A percentile compares a stretch with the other conserved stretches of the same genome.
Evolutionary conservation across 2,329 filamentous ascomycete species (phyloP).

Genomic region (Penicillium sp.): DNA sequence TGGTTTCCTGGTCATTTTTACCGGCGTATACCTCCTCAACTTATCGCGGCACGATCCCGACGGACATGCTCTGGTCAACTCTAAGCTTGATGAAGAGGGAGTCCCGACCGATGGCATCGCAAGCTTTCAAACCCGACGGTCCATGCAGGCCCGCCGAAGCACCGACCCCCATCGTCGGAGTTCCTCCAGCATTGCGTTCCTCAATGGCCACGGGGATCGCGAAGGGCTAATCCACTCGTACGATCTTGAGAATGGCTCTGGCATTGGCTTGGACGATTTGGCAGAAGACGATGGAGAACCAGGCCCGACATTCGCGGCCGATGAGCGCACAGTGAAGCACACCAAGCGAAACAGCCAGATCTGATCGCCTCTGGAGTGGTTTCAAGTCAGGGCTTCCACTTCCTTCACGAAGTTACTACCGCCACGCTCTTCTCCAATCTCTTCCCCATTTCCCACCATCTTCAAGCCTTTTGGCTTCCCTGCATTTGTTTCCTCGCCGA

Average conservation of each 20-base stretch:
- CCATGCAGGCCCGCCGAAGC: constrained; percentile 86
- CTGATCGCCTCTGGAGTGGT: constrained; percentile 11
- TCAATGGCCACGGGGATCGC: constrained; percentile 62
- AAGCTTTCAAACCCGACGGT: constrained; percentile 83
- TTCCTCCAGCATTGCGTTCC: constrained; percentile 61
- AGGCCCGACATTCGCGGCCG: constrained; percentile 35
- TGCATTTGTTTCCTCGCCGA: constrained; percentile 6
- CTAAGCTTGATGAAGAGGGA: constrained; percentile 60
- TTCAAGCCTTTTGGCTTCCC: constrained; percentile 8
- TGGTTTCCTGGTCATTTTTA: constrained; percentile 92
- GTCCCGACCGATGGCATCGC: constrained; percentile 91
- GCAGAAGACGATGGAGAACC: constrained; percentile 61
- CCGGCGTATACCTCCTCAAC: constrained; percentile 92
- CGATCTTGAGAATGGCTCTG: constrained; percentile 72
- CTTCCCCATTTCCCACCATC: constrained; percentile 4
- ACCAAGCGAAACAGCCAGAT: constrained; percentile 34
- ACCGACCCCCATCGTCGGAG: constrained; percentile 58
- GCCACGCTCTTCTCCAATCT: constrained; percentile 21
- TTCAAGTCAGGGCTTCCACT: constrained; percentile 12
- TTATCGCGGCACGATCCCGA: constrained; percentile 91
- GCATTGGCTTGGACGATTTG: constrained; percentile 76
- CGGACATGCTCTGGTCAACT: constrained; percentile 65
- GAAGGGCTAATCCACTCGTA: constrained; percentile 86
- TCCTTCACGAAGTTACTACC: constrained; percentile 27
- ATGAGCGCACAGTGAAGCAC: constrained; percentile 26